Conservation (phyloP, 2,329 filamentous ascomycete genomes). For the Colletotrichum melonis region DNA sequence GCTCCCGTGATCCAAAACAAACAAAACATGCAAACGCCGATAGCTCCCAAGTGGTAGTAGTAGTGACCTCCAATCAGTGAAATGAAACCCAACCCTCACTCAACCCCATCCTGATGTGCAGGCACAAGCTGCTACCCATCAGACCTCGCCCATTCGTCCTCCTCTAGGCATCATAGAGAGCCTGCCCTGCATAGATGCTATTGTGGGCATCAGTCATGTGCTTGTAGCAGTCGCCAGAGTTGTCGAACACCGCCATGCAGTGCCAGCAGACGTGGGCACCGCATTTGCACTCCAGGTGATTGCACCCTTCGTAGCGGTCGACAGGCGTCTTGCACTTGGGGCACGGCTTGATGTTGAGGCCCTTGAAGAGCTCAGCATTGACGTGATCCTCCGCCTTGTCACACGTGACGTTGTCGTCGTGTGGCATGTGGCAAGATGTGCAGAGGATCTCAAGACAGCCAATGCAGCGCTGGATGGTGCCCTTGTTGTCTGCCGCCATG, state of each 20-base stretch:
- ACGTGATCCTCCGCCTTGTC: slow-evolving; percentile 43
- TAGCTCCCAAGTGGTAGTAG: not conserved
- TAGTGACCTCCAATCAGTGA: not conserved
- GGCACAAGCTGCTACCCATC: not conserved
- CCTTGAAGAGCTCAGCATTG: slow-evolving; percentile 47
- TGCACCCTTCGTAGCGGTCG: slow-evolving; percentile 57
- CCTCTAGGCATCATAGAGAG: not conserved
- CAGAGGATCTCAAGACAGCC: slow-evolving; percentile 50
- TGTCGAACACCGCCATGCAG: slow-evolving; percentile 51
- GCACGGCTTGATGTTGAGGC: slow-evolving; percentile 46
- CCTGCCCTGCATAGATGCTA: not conserved
- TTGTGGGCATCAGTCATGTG: not conserved
- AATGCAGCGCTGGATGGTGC: slow-evolving; percentile 46
- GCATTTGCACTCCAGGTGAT: slow-evolving; percentile 59
- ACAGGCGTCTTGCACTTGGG: slow-evolving; percentile 52
- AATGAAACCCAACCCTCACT: not conserved
- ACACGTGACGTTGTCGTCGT: slow-evolving; percentile 46
- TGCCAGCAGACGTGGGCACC: slow-evolving; percentile 59
- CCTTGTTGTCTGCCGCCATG: not conserved
- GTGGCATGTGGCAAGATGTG: slow-evolving; percentile 47
- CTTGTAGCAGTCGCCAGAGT: not conserved
- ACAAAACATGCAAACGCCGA: not conserved
- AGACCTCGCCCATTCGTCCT: not conserved
- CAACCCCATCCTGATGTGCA: not conserved
- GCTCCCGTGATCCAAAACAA: not conserved